phyloP scores from a whole-genome alignment of 2,329 filamentous ascomycete genomes.

The Penicillium hordei region DNA sequence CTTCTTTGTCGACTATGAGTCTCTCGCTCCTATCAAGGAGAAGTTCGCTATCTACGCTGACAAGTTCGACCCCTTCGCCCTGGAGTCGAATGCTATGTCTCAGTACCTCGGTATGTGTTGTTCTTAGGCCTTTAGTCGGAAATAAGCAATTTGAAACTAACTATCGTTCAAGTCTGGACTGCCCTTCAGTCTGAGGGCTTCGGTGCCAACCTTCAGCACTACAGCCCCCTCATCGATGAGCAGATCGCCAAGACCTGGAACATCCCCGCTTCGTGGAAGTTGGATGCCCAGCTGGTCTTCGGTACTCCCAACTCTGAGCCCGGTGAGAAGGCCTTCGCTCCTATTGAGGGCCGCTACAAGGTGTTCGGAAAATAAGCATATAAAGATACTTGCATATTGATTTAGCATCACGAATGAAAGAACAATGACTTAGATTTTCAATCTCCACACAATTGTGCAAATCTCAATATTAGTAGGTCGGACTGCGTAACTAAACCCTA shows the following conservation, averaged over 20 bases:
- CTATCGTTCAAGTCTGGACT: constrained; percentile 59
- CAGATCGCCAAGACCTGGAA: constrained; percentile 68
- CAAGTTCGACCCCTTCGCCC: constrained; percentile 73
- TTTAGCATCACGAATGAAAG: constrained; percentile 8
- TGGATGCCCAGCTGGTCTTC: constrained; percentile 82
- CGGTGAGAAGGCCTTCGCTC: constrained; percentile 30
- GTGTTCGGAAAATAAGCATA: constrained; percentile 36
- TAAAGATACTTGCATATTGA: background rate
- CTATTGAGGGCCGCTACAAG: constrained; percentile 36
- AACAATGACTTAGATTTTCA: background rate
- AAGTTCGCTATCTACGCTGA: constrained; percentile 73
- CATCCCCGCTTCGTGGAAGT: constrained; percentile 68
- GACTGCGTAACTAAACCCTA: background rate
- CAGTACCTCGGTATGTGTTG: constrained; percentile 57
- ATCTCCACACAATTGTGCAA: background rate
- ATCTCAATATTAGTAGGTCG: background rate
- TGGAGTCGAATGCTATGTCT: constrained; percentile 75
- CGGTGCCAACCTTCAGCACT: constrained; percentile 87
- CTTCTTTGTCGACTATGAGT: constrained; percentile 76
- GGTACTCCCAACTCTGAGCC: constrained; percentile 46
- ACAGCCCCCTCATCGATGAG: constrained; percentile 79
- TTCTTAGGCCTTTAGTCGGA: background rate
- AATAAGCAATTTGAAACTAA: constrained; percentile 1
- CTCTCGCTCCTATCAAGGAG: constrained; percentile 59
- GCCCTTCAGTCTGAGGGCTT: constrained; percentile 79